Percentiles rank a stretch among this genome's conserved stretches.
Evolutionary conservation across 169 alveolate species (phyloP).

Genomic region (Babesia divergens): DNA sequence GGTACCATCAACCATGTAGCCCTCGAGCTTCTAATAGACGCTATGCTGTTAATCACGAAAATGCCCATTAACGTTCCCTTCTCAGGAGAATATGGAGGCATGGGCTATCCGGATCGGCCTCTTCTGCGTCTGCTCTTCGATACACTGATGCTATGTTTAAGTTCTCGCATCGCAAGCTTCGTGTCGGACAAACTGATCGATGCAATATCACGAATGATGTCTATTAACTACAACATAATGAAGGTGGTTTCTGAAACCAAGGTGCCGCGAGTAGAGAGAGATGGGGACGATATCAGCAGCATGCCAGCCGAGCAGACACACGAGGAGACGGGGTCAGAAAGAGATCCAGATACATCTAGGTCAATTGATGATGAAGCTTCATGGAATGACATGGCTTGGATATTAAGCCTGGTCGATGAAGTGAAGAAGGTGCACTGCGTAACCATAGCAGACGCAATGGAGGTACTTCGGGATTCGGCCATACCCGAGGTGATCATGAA

Average conservation of each 20-base stretch:
- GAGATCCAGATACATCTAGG: background rate
- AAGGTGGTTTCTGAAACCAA: background rate
- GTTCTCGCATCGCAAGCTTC: slow-evolving; percentile 1
- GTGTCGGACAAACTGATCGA: slow-evolving; percentile 22
- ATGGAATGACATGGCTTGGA: slow-evolving; percentile 37
- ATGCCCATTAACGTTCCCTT: slow-evolving; percentile 12
- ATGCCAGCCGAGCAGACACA: background rate
- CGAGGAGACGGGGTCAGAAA: background rate
- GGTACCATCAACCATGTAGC: slow-evolving; percentile 36
- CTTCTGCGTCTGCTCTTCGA: slow-evolving; percentile 46
- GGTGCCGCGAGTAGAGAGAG: background rate
- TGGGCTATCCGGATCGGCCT: slow-evolving; percentile 15
- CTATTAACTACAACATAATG: slow-evolving; percentile 24
- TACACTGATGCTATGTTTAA: slow-evolving; percentile 30
- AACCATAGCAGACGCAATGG: slow-evolving; percentile 66
- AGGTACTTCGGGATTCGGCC: slow-evolving; percentile 47
- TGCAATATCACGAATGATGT: slow-evolving; percentile 38
- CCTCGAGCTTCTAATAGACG: slow-evolving; percentile 34
- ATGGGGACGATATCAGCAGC: background rate
- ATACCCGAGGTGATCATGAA: slow-evolving; percentile 60
- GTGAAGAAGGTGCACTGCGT: slow-evolving; percentile 60
- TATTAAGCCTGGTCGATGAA: slow-evolving; percentile 43
- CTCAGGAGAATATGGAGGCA: slow-evolving; percentile 54
- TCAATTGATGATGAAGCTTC: background rate
- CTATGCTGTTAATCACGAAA: slow-evolving; percentile 21